Evolutionary conservation across 169 alveolate genomes (phyloP).

Genomic region (Cryptosporidium xiaoi): DNA sequence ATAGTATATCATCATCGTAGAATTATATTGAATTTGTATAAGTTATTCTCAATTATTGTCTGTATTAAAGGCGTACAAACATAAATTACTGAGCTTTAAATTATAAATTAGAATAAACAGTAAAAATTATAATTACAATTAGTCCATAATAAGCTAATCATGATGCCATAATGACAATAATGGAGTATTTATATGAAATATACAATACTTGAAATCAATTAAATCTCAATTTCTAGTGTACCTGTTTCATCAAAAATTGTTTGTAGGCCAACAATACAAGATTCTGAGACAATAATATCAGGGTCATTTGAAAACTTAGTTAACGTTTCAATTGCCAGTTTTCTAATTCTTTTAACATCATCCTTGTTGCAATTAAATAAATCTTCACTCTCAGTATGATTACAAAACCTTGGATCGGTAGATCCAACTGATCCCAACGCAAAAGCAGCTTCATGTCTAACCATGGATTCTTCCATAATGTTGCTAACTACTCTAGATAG

Average conservation of each 20-base stretch:
- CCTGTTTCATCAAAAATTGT: conserved; percentile 80
- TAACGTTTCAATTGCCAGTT: conserved; percentile 71
- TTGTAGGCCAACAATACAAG: conserved; percentile 82
- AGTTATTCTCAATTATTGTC: too few relatives aligned
- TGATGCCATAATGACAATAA: too few relatives aligned
- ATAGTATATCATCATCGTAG: conserved; percentile 58
- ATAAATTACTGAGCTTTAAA: neutral
- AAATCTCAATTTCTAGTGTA: conserved; percentile 17
- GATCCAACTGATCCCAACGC: conserved; percentile 91
- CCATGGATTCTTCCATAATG: conserved; percentile 87
- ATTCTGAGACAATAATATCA: conserved; percentile 79
- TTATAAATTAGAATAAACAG: neutral
- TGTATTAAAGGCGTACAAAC: too few relatives aligned
- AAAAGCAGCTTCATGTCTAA: conserved; percentile 92
- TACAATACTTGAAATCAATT: neutral
- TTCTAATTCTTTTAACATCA: conserved; percentile 18
- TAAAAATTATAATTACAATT: neutral
- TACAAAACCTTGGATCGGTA: conserved; percentile 70
- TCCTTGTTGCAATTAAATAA: neutral
- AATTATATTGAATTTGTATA: too few relatives aligned
- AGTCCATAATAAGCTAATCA: too few relatives aligned
- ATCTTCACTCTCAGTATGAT: neutral
- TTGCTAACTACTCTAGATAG: conserved; percentile 79
- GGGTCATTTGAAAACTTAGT: conserved; percentile 74
- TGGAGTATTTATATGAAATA: neutral